Evolutionary conservation across 176 grass and related monocot species (phyloP).

Genomic region (Triticum aestivum): DNA sequence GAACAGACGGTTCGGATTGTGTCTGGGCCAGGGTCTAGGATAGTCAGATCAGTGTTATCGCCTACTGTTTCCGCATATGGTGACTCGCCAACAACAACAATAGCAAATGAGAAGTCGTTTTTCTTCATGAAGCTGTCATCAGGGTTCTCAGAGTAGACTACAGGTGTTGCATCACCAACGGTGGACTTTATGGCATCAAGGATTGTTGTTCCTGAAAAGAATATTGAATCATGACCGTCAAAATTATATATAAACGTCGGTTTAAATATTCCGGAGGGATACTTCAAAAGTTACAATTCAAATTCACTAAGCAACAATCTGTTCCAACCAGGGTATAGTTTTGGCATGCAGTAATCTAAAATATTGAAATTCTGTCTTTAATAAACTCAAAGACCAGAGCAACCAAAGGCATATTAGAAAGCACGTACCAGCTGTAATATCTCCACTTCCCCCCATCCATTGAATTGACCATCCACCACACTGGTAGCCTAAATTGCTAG

Average conservation of each 20-base stretch:
- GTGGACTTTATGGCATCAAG: constrained; percentile 79
- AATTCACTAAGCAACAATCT: neutral
- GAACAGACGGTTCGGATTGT: constrained; percentile 75
- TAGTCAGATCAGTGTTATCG: constrained; percentile 67
- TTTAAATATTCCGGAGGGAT: neutral
- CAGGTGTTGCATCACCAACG: constrained; percentile 52
- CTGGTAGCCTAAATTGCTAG: constrained; percentile 88
- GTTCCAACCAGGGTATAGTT: neutral
- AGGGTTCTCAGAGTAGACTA: constrained; percentile 75
- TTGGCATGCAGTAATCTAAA: neutral
- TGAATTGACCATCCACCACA: constrained; percentile 98
- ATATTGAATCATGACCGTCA: neutral
- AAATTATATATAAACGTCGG: neutral
- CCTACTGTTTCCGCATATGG: constrained; percentile 80
- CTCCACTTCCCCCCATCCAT: constrained; percentile 78
- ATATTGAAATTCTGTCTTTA: neutral
- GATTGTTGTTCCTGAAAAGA: constrained; percentile 80
- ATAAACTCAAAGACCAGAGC: neutral
- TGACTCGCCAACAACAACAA: constrained; percentile 76
- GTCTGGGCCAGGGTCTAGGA: constrained; percentile 77
- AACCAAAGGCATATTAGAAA: constrained; percentile 16
- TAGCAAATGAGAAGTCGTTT: constrained; percentile 66
- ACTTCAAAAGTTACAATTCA: neutral
- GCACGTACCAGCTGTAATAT: constrained; percentile 79
- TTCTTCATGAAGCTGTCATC: constrained; percentile 73